A percentile compares a stretch with the other conserved stretches of the same genome.
Conservation (phyloP, 2,329 filamentous ascomycete species). For the Phyllosticta citriasiana region DNA sequence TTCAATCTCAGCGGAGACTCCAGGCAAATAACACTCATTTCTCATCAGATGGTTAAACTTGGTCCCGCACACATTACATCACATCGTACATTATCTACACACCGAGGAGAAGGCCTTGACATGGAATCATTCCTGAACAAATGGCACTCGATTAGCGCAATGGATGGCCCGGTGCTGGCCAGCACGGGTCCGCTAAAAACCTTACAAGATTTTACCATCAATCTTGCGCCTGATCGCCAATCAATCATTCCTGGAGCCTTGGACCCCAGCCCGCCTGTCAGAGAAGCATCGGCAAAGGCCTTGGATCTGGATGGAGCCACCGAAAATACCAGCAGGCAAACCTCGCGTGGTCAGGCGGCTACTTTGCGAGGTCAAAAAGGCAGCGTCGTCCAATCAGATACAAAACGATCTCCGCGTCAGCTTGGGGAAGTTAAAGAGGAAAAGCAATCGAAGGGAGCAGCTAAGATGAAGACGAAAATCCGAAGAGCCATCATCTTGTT, state of each 20-base stretch:
- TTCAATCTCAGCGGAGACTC: slow-evolving; percentile 12
- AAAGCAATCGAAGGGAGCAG: neutral
- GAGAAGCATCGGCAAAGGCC: neutral
- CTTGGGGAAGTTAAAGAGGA: neutral
- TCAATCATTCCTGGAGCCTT: neutral
- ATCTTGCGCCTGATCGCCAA: neutral
- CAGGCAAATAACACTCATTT: slow-evolving; percentile 11
- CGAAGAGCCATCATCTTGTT: neutral
- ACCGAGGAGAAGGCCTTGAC: neutral
- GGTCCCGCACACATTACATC: neutral
- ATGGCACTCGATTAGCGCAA: slow-evolving; percentile 10
- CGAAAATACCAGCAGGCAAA: neutral
- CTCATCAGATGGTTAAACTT: slow-evolving; percentile 8
- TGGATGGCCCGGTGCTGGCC: slow-evolving; percentile 8
- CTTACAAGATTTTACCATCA: neutral
- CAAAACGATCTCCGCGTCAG: neutral
- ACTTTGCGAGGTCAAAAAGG: neutral
- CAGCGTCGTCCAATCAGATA: neutral
- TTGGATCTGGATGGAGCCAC: neutral
- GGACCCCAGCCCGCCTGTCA: neutral
- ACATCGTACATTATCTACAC: neutral
- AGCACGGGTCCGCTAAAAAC: slow-evolving; percentile 1
- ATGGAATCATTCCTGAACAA: neutral
- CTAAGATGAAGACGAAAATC: neutral
- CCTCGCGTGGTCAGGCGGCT: neutral